Percentiles rank a stretch among this genome's conserved stretches.
Conservation (phyloP, 108 stramenopile genomes). For the Skeletonema menzelii region DNA sequence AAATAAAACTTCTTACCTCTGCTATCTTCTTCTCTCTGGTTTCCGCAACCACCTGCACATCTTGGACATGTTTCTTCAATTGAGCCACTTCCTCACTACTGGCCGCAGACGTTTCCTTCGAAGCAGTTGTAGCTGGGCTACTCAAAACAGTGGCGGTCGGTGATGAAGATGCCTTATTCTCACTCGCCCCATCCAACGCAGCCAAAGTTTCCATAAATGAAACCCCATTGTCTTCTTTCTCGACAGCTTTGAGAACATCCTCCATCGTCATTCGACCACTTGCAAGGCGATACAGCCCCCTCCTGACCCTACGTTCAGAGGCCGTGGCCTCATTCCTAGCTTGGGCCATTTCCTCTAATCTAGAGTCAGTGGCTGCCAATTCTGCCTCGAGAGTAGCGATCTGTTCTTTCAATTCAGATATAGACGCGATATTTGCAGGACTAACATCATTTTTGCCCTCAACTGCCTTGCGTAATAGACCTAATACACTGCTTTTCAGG, state of each 20-base stretch:
- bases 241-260: slow-evolving; percentile 67
- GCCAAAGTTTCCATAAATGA: slow-evolving; percentile 49
- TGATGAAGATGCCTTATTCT: slow-evolving; percentile 29
- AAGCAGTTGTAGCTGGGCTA: slow-evolving; percentile 31
- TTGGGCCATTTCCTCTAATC: slow-evolving; percentile 60
- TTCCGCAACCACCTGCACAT: slow-evolving; percentile 57
- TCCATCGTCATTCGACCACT: slow-evolving; percentile 61
- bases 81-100: slow-evolving; percentile 47
- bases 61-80: slow-evolving; percentile 58
- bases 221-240: slow-evolving; percentile 59
- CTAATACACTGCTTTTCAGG: slow-evolving; percentile 56
- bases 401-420: slow-evolving; percentile 44
- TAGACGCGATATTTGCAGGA: slow-evolving; percentile 2
- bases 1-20: slow-evolving; percentile 49
- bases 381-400: slow-evolving; percentile 38
- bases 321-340: slow-evolving; percentile 66
- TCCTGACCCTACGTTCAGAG: slow-evolving; percentile 72
- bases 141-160: slow-evolving; percentile 44
- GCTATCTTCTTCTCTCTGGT: slow-evolving; percentile 70
- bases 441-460: neutral
- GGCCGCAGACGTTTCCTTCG: slow-evolving; percentile 23
- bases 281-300: slow-evolving; percentile 79
- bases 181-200: slow-evolving; percentile 37
- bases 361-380: slow-evolving; percentile 25
- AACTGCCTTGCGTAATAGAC: slow-evolving; percentile 35